Evolutionary conservation across 2,329 filamentous ascomycete genomes (phyloP).

Genomic region (Aspergillus spinulosporus): DNA sequence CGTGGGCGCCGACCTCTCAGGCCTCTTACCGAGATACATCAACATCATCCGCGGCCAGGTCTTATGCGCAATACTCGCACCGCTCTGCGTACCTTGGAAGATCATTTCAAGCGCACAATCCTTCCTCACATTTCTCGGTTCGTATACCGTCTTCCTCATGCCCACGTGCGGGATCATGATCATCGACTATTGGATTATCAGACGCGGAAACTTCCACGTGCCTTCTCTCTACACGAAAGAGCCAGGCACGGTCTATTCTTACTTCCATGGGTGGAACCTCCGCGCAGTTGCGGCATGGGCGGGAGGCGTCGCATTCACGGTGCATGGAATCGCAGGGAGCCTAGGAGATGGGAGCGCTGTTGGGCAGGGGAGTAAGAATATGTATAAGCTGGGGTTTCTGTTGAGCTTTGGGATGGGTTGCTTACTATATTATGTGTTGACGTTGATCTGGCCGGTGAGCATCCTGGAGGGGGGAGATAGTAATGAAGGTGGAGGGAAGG

Average conservation of each 20-base stretch:
- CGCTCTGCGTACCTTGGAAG: conserved; percentile 45
- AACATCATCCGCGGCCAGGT: conserved; percentile 48
- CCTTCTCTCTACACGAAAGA: conserved; percentile 36
- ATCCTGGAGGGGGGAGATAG: too few relatives aligned
- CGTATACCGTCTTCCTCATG: conserved; percentile 45
- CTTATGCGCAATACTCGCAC: conserved; percentile 40
- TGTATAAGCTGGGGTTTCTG: conserved; percentile 8
- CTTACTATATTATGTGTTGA: neutral
- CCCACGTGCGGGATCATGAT: conserved; percentile 43
- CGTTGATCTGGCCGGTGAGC: neutral
- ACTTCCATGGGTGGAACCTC: neutral
- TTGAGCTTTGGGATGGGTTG: neutral
- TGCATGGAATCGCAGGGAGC: conserved; percentile 5
- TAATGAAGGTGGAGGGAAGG: neutral
- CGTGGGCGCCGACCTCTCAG: conserved; percentile 38
- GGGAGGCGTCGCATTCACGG: neutral
- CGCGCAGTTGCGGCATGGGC: neutral
- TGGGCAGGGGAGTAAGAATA: conserved; percentile 5
- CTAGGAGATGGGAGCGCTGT: neutral
- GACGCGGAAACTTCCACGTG: conserved; percentile 43
- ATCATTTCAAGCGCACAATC: conserved; percentile 42
- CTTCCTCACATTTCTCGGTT: conserved; percentile 47
- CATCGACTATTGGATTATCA: conserved; percentile 41
- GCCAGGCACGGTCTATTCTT: neutral
- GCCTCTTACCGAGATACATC: conserved; percentile 46